Conservation (phyloP, 176 grass and related monocot genomes). For the Miscanthus lutarioriparius region DNA sequence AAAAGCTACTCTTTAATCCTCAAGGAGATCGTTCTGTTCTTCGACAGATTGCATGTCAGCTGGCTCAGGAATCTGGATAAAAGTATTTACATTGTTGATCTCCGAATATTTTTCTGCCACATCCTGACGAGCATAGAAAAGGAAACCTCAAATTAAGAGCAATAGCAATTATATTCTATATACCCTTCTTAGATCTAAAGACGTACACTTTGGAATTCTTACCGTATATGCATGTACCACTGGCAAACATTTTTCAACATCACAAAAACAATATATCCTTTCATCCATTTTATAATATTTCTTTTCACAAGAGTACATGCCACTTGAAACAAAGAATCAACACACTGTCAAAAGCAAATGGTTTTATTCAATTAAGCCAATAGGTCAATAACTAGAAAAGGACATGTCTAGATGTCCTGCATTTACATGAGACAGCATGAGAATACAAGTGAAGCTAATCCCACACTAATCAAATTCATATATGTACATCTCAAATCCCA, state of each 20-base stretch:
- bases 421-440: neutral
- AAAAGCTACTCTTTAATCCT: neutral
- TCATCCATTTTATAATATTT: neutral
- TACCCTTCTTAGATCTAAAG: neutral
- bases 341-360: neutral
- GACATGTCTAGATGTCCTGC: neutral
- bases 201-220: neutral
- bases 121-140: neutral
- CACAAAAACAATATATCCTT: neutral
- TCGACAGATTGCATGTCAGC: neutral
- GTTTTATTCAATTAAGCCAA: neutral
- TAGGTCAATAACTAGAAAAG: neutral
- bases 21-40: neutral
- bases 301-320: neutral
- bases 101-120: neutral
- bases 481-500: neutral
- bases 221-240: neutral
- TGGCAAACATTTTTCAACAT: neutral
- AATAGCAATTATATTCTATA: neutral
- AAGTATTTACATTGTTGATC: neutral
- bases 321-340: neutral
- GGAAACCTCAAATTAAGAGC: neutral
- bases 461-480: neutral
- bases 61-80: neutral
- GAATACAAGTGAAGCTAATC: neutral